A percentile compares a stretch with the other conserved stretches of the same genome.
These are phyloP conservation scores for Fonsecaea pugnacius DNA, from an alignment of 2,329 filamentous ascomycete species.

Conservation along the genomic window DNA sequence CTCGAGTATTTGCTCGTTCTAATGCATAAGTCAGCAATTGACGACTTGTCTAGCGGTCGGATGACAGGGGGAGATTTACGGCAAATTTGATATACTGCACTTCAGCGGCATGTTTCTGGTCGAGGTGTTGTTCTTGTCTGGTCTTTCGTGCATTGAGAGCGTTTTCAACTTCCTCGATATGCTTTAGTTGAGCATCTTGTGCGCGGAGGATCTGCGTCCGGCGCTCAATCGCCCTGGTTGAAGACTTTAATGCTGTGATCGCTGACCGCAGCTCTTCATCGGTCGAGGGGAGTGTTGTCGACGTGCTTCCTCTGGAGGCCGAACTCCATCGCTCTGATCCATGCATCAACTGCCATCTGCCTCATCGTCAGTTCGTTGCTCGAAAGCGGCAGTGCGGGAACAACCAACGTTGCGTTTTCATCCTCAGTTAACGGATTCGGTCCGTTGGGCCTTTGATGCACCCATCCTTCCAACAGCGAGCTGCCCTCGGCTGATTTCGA, in stretches of 20 bases:
- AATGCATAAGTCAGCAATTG: neutral
- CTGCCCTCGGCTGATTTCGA: neutral
- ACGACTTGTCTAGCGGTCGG: neutral
- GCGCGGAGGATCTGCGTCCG: conserved; percentile 18
- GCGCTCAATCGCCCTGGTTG: conserved; percentile 24
- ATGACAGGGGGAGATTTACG: conserved; percentile 1
- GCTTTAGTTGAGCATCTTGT: conserved; percentile 16
- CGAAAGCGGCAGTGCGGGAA: neutral
- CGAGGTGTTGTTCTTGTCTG: conserved; percentile 17
- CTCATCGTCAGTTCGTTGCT: neutral
- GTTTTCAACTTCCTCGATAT: neutral
- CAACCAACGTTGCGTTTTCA: conserved; percentile 1
- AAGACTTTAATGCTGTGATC: conserved; percentile 27
- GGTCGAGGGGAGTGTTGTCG: conserved; percentile 15
- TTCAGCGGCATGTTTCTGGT: conserved; percentile 24
- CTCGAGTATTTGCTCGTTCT: conserved; percentile 26
- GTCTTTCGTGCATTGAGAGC: neutral
- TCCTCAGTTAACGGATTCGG: neutral
- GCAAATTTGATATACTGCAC: conserved; percentile 31
- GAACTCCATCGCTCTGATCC: neutral
- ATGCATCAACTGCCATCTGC: neutral
- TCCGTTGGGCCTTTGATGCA: neutral
- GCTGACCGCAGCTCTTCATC: conserved; percentile 25
- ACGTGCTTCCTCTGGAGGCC: neutral
- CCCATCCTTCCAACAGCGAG: conserved; percentile 1